Conservation (phyloP, 805 yeast species). For the Ogataea minuta region DNA sequence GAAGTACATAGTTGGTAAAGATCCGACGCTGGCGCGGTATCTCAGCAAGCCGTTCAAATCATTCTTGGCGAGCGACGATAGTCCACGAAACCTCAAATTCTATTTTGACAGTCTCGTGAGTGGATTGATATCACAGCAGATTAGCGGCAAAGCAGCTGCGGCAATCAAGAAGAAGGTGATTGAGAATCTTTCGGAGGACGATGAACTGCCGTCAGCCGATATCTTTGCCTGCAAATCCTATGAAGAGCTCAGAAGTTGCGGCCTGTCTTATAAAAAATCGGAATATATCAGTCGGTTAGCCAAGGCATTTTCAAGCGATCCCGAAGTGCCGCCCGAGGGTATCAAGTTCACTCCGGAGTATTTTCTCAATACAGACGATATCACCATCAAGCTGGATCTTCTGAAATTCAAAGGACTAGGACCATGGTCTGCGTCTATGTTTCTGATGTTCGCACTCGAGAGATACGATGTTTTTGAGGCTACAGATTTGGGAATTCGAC, state of each 20-base stretch:
- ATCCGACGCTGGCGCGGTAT: slow-evolving; percentile 21
- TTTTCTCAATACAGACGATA: slow-evolving; percentile 20
- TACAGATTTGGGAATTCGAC: slow-evolving; percentile 80
- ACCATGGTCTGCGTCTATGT: slow-evolving; percentile 89
- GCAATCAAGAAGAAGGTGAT: slow-evolving; percentile 49
- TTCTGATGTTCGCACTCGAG: slow-evolving; percentile 64
- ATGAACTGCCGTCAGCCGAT: slow-evolving; percentile 51
- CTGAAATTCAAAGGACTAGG: slow-evolving; percentile 65
- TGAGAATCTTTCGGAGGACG: slow-evolving; percentile 12
- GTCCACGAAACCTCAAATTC: slow-evolving; percentile 20
- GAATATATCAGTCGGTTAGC: slow-evolving; percentile 60
- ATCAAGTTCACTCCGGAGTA: slow-evolving; percentile 17
- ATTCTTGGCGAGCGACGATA: slow-evolving; percentile 6
- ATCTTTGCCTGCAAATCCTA: slow-evolving; percentile 39
- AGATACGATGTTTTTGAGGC: slow-evolving; percentile 70
- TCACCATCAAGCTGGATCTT: slow-evolving; percentile 14
- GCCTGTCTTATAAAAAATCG: slow-evolving; percentile 67
- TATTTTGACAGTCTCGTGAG: slow-evolving; percentile 43
- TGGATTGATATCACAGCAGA: slow-evolving; percentile 67
- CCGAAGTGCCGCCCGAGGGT: slow-evolving; percentile 16
- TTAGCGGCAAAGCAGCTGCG: slow-evolving; percentile 77
- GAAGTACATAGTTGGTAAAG: slow-evolving; percentile 23
- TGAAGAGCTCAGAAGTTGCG: slow-evolving; percentile 58
- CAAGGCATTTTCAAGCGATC: slow-evolving; percentile 38
- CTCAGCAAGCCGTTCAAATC: slow-evolving; percentile 15